Evolutionary conservation across 2,329 filamentous ascomycete species (phyloP).

Genomic region (Colletotrichum costaricense): DNA sequence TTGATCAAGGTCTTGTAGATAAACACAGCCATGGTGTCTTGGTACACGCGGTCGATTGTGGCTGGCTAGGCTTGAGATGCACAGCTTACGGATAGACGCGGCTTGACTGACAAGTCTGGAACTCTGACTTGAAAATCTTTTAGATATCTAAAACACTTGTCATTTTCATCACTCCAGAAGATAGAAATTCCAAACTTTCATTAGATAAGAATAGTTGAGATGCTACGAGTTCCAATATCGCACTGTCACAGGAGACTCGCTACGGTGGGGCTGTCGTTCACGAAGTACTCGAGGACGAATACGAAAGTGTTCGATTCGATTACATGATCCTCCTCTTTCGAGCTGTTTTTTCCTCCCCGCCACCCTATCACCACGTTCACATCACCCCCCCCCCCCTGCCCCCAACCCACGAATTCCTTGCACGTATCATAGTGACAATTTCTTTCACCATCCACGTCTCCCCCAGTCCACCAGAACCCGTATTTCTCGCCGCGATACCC

Average conservation of each 20-base stretch:
- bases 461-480: not conserved
- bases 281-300: conserved; percentile 8
- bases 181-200: not conserved
- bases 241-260: not conserved
- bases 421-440: not conserved
- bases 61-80: not conserved
- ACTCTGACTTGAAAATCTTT: too few species aligned
- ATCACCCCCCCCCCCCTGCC: too few species aligned
- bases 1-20: not conserved
- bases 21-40: not conserved
- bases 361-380: not conserved
- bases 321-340: not conserved
- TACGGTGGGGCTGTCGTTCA: not conserved
- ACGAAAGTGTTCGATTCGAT: conserved; percentile 23
- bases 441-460: not conserved
- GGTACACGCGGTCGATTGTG: not conserved
- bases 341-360: not conserved
- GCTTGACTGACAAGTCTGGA: too few species aligned
- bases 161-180: too few species aligned
- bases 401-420: not conserved
- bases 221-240: not conserved
- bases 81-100: too few species aligned
- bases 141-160: too few species aligned
- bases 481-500: conserved; percentile 17
- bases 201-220: not conserved